Evolutionary conservation across 768 basidiomycete genomes (phyloP).

Genomic region (Symmetrospora coprosmae): DNA sequence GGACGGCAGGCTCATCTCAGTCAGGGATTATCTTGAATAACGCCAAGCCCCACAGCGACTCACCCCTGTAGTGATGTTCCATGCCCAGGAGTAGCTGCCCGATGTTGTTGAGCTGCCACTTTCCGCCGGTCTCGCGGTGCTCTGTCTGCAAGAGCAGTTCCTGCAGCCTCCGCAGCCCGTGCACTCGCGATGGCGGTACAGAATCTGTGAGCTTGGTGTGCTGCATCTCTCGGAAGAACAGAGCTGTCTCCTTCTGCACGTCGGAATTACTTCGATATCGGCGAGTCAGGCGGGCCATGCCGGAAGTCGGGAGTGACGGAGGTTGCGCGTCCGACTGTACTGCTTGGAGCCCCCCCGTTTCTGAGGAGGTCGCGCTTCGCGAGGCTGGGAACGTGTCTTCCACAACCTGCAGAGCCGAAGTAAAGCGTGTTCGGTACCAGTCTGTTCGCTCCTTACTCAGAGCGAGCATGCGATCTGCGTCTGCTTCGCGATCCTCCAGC

Average conservation of each 20-base stretch:
- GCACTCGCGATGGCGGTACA: constrained; percentile 7
- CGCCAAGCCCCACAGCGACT: not conserved
- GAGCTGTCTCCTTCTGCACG: no score
- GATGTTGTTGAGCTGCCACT: not conserved
- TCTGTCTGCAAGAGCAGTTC: not conserved
- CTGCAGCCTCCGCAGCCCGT: constrained; percentile 2
- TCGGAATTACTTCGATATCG: no score
- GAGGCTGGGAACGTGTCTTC: not conserved
- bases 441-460: not conserved
- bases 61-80: constrained; percentile 5
- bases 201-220: constrained; percentile 17
- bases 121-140: not conserved
- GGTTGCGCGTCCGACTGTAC: no score
- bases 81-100: not conserved
- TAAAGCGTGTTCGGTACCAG: not conserved
- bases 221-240: constrained; percentile 6
- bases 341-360: no score
- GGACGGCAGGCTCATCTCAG: not conserved
- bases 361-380: no score
- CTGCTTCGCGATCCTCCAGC: constrained; percentile 3
- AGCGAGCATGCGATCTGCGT: constrained; percentile 4
- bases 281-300: no score
- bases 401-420: not conserved
- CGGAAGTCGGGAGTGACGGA: no score
- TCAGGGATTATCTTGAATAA: not conserved